phyloP scores from a whole-genome alignment of 495 filamentous ascomycete genomes.

The Collariella sp. region DNA sequence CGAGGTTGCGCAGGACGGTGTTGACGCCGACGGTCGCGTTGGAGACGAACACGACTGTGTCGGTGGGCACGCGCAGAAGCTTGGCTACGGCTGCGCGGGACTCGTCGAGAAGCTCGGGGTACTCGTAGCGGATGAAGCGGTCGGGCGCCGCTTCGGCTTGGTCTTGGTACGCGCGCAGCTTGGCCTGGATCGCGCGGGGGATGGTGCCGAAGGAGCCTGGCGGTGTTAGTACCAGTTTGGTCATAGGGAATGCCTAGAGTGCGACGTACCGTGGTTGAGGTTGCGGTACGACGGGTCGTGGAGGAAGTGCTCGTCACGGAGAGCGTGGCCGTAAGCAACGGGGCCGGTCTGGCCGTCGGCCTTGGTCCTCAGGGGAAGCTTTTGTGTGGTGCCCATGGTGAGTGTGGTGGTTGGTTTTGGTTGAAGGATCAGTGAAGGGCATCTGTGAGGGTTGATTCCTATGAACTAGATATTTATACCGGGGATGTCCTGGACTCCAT shows the following conservation, averaged over 20 bases:
- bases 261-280: conserved; percentile 67
- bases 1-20: conserved; percentile 66
- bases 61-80: conserved; percentile 51
- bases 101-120: conserved; percentile 49
- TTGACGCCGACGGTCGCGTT: conserved; percentile 79
- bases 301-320: conserved; percentile 58
- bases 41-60: conserved; percentile 64
- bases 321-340: conserved; percentile 45
- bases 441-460: no score
- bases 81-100: conserved; percentile 56
- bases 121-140: conserved; percentile 58
- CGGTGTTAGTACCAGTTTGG: not conserved
- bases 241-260: not conserved
- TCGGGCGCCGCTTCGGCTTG: conserved; percentile 58
- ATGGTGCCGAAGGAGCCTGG: conserved; percentile 71
- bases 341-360: not conserved
- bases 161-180: conserved; percentile 51
- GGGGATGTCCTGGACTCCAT: no score
- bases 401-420: not conserved
- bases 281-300: conserved; percentile 60
- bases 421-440: no score
- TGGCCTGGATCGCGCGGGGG: conserved; percentile 50
- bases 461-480: no score
- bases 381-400: not conserved
- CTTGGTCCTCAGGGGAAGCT: conserved; percentile 3